A percentile compares a stretch with the other conserved stretches of the same genome.
These are phyloP conservation scores for Mimosa bimucronata DNA, from an alignment of 306 rosid species.

Conservation along the genomic window DNA sequence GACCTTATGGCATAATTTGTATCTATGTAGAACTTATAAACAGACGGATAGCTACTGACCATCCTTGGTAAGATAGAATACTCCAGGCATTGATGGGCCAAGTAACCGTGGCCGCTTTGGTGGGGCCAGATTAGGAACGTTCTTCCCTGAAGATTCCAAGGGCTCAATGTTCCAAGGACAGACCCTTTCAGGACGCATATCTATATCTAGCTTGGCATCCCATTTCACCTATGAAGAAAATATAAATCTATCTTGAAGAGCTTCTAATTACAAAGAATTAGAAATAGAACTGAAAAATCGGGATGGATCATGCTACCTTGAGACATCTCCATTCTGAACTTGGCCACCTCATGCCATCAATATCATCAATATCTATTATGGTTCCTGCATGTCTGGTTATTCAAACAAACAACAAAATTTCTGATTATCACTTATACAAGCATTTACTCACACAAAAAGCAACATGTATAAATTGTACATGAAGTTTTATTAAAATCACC, in stretches of 20 bases:
- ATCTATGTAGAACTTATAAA: constrained; percentile 25
- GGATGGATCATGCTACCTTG: constrained; percentile 50
- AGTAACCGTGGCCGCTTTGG: constrained; percentile 40
- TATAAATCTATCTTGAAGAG: constrained; percentile 12
- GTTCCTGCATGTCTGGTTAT: constrained; percentile 58
- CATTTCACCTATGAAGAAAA: constrained; percentile 61
- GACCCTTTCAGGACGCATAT: constrained; percentile 55
- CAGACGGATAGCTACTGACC: constrained; percentile 45
- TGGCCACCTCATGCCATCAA: constrained; percentile 66
- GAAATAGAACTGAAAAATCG: constrained; percentile 8
- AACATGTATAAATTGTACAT: constrained; percentile 7
- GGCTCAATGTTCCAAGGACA: constrained; percentile 73
- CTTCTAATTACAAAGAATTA: background rate
- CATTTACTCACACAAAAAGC: constrained; percentile 1
- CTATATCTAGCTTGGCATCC: constrained; percentile 46
- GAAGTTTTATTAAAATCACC: constrained; percentile 48
- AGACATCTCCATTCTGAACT: constrained; percentile 74
- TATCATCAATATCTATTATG: constrained; percentile 51
- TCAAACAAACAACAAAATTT: constrained; percentile 30
- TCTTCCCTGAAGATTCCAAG: constrained; percentile 31
- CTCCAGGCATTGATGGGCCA: constrained; percentile 37
- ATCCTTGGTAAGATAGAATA: constrained; percentile 35
- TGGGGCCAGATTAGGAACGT: constrained; percentile 15
- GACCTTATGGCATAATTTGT: constrained; percentile 2
- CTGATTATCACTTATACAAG: background rate